These are phyloP conservation scores for Fusarium humuli DNA, from an alignment of 2,329 filamentous ascomycete species.

Conservation along the genomic window DNA sequence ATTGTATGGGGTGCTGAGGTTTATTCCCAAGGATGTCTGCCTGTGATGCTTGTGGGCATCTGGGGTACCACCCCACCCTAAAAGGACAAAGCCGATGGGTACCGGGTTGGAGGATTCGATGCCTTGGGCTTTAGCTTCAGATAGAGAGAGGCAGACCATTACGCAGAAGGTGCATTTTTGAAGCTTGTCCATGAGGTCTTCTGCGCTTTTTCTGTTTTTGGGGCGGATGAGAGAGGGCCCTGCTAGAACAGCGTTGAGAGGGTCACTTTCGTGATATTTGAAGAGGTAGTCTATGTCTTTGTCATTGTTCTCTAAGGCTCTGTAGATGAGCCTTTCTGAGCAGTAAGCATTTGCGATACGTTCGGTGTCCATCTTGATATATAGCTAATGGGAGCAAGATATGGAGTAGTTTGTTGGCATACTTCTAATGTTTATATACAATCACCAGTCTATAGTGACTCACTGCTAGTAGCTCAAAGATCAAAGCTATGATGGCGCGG, in stretches of 20 bases:
- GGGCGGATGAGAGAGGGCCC: background rate
- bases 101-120: background rate
- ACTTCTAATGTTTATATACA: background rate
- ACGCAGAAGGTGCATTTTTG: background rate
- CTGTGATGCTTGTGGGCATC: background rate
- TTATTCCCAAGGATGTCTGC: background rate
- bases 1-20: constrained; percentile 46
- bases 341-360: background rate
- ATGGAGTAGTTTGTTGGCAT: background rate
- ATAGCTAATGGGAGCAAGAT: background rate
- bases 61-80: background rate
- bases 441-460: background rate
- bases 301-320: constrained; percentile 1
- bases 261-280: background rate
- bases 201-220: background rate
- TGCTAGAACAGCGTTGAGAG: background rate
- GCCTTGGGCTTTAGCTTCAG: background rate
- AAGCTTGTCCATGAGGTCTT: background rate
- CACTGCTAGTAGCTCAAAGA: background rate
- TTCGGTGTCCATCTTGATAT: background rate
- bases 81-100: background rate
- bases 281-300: constrained; percentile 1
- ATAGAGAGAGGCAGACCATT: background rate
- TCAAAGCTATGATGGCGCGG: background rate
- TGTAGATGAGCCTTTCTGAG: background rate